phyloP scores from a whole-genome alignment of 345 rosid genomes.

The Lenwebbia sp. region DNA sequence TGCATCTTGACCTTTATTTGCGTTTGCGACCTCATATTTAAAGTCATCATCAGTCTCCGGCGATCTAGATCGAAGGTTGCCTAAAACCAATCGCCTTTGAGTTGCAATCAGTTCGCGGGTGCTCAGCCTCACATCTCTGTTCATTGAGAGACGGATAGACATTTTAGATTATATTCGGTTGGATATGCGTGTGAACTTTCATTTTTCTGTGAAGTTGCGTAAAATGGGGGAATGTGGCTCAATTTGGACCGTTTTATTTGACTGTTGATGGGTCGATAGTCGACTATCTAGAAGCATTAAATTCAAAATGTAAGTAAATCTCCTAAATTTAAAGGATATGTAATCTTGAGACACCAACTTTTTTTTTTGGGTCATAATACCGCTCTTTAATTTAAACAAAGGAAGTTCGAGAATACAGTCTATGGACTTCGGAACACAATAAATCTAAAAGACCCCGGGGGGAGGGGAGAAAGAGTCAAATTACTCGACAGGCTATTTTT shows the following conservation, averaged over 20 bases:
- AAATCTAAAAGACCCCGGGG: too few relatives aligned
- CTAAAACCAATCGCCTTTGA: fast-evolving
- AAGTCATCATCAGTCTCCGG: neutral
- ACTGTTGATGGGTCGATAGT: too few relatives aligned
- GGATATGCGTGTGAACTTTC: neutral
- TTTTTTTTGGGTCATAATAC: too few relatives aligned
- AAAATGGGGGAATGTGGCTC: neutral
- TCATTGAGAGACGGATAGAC: neutral
- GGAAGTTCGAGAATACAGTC: too few relatives aligned
- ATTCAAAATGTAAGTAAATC: neutral
- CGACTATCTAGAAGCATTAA: neutral
- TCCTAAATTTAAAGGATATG: neutral
- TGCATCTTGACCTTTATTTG: neutral
- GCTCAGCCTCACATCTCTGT: neutral
- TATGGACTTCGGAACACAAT: too few relatives aligned
- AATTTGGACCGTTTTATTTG: neutral
- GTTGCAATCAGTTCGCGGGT: neutral
- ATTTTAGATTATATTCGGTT: neutral
- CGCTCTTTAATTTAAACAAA: too few relatives aligned
- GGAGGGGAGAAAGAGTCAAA: too few relatives aligned
- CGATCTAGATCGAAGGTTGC: neutral
- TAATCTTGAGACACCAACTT: neutral
- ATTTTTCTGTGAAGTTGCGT: neutral
- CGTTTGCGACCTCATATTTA: fast-evolving
- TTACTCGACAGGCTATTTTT: too few relatives aligned